phyloP scores from a whole-genome alignment of 1,139 yeast genomes.

The Sugiyamaella japonica region DNA sequence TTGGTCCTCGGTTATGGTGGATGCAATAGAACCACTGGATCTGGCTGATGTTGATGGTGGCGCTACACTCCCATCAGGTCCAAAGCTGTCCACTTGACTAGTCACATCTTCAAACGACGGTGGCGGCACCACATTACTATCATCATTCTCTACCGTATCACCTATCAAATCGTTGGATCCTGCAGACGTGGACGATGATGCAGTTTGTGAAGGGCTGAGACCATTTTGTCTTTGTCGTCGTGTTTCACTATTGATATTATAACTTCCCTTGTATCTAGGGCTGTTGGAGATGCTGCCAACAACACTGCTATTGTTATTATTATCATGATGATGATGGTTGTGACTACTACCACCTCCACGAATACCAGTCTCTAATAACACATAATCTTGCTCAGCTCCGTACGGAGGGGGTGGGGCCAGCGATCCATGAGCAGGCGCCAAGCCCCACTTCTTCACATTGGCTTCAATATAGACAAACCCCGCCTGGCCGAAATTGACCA shows the following conservation, averaged over 20 bases:
- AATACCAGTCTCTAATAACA: slow-evolving; percentile 39
- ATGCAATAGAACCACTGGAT: not conserved
- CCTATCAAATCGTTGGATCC: slow-evolving; percentile 1
- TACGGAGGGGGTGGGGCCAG: slow-evolving; percentile 79
- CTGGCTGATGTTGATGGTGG: not conserved
- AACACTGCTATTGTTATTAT: not conserved
- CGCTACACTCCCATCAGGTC: not conserved
- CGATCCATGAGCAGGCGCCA: slow-evolving; percentile 72
- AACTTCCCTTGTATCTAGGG: slow-evolving; percentile 6
- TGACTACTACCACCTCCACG: slow-evolving; percentile 2
- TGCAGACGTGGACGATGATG: slow-evolving; percentile 4
- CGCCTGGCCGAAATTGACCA: slow-evolving; percentile 83
- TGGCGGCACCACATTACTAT: not conserved
- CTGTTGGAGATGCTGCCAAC: not conserved
- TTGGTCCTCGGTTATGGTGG: slow-evolving; percentile 17
- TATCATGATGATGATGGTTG: not conserved
- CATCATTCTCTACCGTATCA: not conserved
- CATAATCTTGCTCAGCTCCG: slow-evolving; percentile 50
- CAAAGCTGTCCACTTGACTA: not conserved
- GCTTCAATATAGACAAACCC: slow-evolving; percentile 97
- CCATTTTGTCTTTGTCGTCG: not conserved
- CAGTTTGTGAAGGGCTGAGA: not conserved
- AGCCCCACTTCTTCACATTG: slow-evolving; percentile 88
- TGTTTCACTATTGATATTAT: not conserved
- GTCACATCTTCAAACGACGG: slow-evolving; percentile 11